Conservation (phyloP, 768 basidiomycete genomes). For the Macrolepiota fuliginosa region DNA sequence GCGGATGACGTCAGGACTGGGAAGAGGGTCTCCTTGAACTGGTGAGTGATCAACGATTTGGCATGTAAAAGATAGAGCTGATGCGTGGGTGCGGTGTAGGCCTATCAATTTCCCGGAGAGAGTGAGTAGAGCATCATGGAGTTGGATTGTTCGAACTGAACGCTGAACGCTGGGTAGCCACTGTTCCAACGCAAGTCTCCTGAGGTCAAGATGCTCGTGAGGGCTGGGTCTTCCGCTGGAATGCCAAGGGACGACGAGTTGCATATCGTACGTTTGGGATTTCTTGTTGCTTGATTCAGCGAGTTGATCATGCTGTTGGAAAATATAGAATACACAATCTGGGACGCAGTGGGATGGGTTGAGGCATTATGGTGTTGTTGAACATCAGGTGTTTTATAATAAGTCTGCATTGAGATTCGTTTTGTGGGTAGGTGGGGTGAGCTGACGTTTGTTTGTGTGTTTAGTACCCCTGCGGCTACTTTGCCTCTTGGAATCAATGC, state of each 20-base stretch:
- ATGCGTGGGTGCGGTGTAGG: constrained; percentile 31
- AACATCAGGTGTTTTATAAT: constrained; percentile 60
- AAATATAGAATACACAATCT: constrained; percentile 68
- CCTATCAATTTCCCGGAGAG: constrained; percentile 66
- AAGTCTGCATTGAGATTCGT: constrained; percentile 34
- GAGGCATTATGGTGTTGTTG: constrained; percentile 52
- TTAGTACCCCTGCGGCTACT: constrained; percentile 40
- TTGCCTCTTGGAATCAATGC: constrained; percentile 44
- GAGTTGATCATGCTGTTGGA: neutral
- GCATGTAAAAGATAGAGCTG: neutral
- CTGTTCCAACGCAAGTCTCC: constrained; percentile 54
- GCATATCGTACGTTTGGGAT: constrained; percentile 42
- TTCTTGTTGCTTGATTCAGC: neutral
- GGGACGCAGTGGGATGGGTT: constrained; percentile 72
- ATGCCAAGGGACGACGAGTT: constrained; percentile 49
- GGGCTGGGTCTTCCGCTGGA: constrained; percentile 10
- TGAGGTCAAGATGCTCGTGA: constrained; percentile 40
- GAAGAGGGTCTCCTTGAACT: constrained; percentile 57
- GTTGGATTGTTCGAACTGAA: no score
- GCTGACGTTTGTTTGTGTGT: neutral
- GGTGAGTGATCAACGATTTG: constrained; percentile 33
- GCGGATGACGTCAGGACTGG: constrained; percentile 37
- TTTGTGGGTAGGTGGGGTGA: neutral
- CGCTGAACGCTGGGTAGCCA: constrained; percentile 35
- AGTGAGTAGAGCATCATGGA: constrained; percentile 26